Conservation (phyloP, 106 monocot species). For the Hemerocallis citrina region DNA sequence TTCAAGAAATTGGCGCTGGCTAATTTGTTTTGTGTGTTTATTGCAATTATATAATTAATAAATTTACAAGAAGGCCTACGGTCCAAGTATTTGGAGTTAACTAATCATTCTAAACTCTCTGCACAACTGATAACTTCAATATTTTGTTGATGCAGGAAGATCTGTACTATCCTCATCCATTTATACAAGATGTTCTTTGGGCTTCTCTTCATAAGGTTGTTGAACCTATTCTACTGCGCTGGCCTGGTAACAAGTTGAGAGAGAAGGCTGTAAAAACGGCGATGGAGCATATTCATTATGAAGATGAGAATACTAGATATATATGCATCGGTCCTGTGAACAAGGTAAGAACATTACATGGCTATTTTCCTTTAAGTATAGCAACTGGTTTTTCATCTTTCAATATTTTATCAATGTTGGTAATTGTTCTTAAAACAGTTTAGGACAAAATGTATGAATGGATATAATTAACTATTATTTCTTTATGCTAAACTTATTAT, state of each 20-base stretch:
- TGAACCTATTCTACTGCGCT: constrained; percentile 66
- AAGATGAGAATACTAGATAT: constrained; percentile 88
- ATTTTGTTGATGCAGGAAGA: constrained; percentile 63
- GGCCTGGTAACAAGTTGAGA: constrained; percentile 73
- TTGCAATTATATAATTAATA: too few species aligned
- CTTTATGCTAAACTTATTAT: too few species aligned
- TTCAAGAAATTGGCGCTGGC: too few species aligned
- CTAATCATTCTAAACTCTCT: too few species aligned
- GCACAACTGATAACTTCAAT: not conserved
- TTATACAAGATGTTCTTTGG: constrained; percentile 80
- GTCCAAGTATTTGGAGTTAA: too few species aligned
- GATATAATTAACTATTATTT: too few species aligned
- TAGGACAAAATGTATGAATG: too few species aligned
- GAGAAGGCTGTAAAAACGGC: constrained; percentile 60
- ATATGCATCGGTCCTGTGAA: constrained; percentile 91
- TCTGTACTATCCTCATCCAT: constrained; percentile 75
- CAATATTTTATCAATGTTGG: too few species aligned
- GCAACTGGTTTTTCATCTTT: not conserved
- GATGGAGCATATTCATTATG: constrained; percentile 91
- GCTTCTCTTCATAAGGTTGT: constrained; percentile 66
- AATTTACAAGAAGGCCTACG: too few species aligned
- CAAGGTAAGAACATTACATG: constrained; percentile 43
- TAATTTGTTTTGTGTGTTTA: too few species aligned
- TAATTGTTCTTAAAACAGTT: too few species aligned
- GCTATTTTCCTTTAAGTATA: not conserved